These are phyloP conservation scores for Jatropha curcas DNA, from an alignment of 345 rosid species.

Conservation along the genomic window DNA sequence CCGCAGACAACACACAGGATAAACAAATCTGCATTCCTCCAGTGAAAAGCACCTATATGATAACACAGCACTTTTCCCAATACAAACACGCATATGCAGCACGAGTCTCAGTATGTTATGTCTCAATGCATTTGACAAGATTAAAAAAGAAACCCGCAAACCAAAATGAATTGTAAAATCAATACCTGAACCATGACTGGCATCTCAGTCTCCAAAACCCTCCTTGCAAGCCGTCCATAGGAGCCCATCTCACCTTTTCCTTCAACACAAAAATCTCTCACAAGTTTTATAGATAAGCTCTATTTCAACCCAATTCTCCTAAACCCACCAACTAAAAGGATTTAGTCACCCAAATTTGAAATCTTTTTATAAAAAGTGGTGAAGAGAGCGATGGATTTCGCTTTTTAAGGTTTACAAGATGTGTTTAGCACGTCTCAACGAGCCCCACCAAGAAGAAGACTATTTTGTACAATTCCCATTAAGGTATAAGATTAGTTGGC, in stretches of 20 bases:
- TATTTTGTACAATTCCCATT: background rate
- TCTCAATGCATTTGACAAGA: background rate
- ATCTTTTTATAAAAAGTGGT: background rate
- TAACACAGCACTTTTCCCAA: background rate
- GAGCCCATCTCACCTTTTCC: conserved; percentile 67
- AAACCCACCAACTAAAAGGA: conserved; percentile 2
- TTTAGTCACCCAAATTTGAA: background rate
- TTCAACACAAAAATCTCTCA: conserved; percentile 12
- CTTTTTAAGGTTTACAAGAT: background rate
- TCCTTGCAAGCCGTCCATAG: conserved; percentile 68
- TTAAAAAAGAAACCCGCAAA: conserved; percentile 12
- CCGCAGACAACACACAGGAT: background rate
- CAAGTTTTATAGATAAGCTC: background rate
- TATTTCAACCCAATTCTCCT: background rate
- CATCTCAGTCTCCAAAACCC: conserved; percentile 75
- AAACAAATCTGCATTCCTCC: background rate
- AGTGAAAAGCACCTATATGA: background rate
- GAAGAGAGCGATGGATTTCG: background rate
- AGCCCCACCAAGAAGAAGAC: background rate
- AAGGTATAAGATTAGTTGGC: background rate
- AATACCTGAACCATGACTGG: conserved; percentile 90
- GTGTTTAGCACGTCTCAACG: conserved; percentile 13
- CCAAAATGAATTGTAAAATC: conserved; percentile 9
- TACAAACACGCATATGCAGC: background rate
- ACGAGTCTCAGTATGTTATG: background rate